These are phyloP conservation scores for Rhodotorula graminis DNA, from an alignment of 768 basidiomycete species.

Conservation along the genomic window DNA sequence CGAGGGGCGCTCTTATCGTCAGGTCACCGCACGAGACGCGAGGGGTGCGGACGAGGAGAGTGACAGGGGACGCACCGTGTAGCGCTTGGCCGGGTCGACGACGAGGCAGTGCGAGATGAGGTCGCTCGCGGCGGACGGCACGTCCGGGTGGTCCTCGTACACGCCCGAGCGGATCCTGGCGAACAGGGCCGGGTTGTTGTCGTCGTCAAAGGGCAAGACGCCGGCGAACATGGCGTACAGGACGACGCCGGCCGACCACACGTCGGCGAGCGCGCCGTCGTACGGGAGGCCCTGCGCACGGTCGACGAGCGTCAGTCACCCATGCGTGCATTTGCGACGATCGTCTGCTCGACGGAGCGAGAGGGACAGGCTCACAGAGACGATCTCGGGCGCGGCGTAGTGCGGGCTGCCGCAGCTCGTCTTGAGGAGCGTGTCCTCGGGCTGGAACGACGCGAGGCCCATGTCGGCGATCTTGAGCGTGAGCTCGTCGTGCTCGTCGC, in stretches of 20 bases:
- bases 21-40: no score
- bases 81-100: constrained; percentile 66
- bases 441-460: constrained; percentile 94
- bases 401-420: constrained; percentile 93
- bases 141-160: constrained; percentile 67
- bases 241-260: constrained; percentile 95
- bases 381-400: constrained; percentile 88
- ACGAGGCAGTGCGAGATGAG: constrained; percentile 75
- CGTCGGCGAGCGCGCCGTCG: constrained; percentile 80
- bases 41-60: background rate
- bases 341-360: no score
- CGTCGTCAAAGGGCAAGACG: constrained; percentile 86
- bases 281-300: constrained; percentile 63
- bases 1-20: no score
- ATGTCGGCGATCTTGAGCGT: constrained; percentile 89
- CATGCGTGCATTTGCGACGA: no score
- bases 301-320: background rate
- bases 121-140: constrained; percentile 67
- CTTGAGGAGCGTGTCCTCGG: constrained; percentile 58
- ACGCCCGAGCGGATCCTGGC: constrained; percentile 70
- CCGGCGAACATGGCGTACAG: constrained; percentile 83
- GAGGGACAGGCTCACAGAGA: constrained; percentile 48
- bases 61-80: constrained; percentile 51
- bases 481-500: constrained; percentile 55
- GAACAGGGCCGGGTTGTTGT: constrained; percentile 69